A percentile compares a stretch with the other conserved stretches of the same genome.
These are phyloP conservation scores for Alternaria sp. DNA, from an alignment of 2,329 filamentous ascomycete species.

Conservation along the genomic window DNA sequence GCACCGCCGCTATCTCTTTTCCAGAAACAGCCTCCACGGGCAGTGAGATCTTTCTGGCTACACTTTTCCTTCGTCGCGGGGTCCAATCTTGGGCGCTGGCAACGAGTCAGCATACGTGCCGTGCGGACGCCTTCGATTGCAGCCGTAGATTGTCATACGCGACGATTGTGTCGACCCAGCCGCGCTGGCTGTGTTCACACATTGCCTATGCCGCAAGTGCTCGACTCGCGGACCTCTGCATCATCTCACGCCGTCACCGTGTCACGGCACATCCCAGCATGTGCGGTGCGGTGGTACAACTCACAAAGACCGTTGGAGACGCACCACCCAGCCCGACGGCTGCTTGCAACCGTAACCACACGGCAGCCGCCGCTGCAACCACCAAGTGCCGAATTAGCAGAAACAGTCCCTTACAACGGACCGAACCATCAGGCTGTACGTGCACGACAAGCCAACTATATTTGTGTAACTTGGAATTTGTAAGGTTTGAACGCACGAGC, in stretches of 20 bases:
- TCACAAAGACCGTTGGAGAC: background rate
- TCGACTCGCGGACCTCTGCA: background rate
- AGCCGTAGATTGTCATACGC: background rate
- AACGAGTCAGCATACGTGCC: background rate
- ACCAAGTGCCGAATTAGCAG: background rate
- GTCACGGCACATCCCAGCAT: slow-evolving; percentile 1
- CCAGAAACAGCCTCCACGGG: background rate
- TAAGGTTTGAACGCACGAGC: slow-evolving; percentile 9
- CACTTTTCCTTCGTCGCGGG: background rate
- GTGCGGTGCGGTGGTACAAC: background rate
- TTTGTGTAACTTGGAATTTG: background rate
- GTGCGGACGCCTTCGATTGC: background rate
- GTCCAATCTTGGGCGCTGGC: background rate
- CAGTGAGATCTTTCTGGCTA: background rate
- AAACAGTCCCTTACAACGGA: background rate
- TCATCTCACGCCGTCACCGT: slow-evolving; percentile 1
- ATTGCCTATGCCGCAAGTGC: background rate
- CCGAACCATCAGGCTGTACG: background rate
- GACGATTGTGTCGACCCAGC: background rate
- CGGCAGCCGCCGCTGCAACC: slow-evolving; percentile 1
- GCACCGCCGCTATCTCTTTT: background rate
- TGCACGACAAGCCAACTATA: slow-evolving; percentile 1
- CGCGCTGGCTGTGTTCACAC: background rate
- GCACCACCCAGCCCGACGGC: slow-evolving; percentile 3
- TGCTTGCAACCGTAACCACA: slow-evolving; percentile 6